Percentiles rank a stretch among this genome's conserved stretches.
These are phyloP conservation scores for Cordyceps sp. DNA, from an alignment of 2,329 filamentous ascomycete species.

Conservation along the genomic window DNA sequence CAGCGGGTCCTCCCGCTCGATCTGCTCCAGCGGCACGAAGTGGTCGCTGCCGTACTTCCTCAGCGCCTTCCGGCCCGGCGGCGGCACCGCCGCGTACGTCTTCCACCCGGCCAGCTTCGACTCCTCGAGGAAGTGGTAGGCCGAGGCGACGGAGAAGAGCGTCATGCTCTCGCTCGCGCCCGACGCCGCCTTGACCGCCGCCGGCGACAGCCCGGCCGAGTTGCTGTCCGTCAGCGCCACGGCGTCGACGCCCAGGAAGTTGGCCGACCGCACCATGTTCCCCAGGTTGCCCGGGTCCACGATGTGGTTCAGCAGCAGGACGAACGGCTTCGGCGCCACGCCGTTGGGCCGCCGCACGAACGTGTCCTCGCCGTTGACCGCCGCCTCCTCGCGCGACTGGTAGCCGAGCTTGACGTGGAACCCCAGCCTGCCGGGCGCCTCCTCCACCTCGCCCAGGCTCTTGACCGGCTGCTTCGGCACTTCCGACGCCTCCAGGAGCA, in stretches of 20 bases:
- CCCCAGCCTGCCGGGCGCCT: constrained; percentile 24
- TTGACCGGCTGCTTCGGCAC: constrained; percentile 55
- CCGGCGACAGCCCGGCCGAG: constrained; percentile 57
- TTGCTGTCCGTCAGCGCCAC: constrained; percentile 60
- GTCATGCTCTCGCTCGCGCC: constrained; percentile 72
- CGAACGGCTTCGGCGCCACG: constrained; percentile 40
- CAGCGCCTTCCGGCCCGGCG: constrained; percentile 16
- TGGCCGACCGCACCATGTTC: constrained; percentile 72
- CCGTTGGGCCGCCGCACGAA: constrained; percentile 23
- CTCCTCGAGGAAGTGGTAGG: constrained; percentile 50
- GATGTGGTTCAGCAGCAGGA: constrained; percentile 60
- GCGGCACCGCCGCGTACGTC: constrained; percentile 58
- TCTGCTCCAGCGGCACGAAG: constrained; percentile 30
- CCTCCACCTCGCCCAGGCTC: constrained; percentile 32
- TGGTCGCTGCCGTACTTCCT: constrained; percentile 16
- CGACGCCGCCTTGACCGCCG: constrained; percentile 73
- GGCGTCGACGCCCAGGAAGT: constrained; percentile 80
- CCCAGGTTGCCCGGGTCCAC: constrained; percentile 83
- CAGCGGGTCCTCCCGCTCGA: constrained; percentile 36
- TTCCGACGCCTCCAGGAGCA: constrained; percentile 72
- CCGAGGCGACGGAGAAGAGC: constrained; percentile 52
- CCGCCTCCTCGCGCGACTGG: constrained; percentile 58
- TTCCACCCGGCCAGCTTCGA: constrained; percentile 63
- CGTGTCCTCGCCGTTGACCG: constrained; percentile 50
- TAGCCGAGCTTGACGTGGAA: constrained; percentile 45